These are phyloP conservation scores for Multifurca ochricompacta DNA, from an alignment of 768 basidiomycete species.

Conservation along the genomic window DNA sequence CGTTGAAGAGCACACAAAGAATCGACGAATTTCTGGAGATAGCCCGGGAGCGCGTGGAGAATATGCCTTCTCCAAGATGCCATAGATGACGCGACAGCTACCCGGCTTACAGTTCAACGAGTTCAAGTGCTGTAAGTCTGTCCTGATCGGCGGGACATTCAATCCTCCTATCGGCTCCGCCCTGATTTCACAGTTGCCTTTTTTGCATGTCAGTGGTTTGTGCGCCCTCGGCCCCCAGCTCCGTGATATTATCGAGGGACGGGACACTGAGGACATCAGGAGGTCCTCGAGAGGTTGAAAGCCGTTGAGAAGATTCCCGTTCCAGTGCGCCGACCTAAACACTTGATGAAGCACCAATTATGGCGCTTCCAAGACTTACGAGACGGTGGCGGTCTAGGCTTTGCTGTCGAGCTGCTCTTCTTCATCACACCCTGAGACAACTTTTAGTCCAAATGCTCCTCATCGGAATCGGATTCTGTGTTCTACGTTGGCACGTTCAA, in stretches of 20 bases:
- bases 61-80: background rate
- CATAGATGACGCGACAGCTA: constrained; percentile 2
- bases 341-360: background rate
- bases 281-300: background rate
- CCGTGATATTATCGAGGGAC: background rate
- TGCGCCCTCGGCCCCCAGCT: background rate
- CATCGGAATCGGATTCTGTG: background rate
- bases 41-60: background rate
- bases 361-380: constrained; percentile 8
- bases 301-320: background rate
- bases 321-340: background rate
- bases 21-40: background rate
- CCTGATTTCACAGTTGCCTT: background rate
- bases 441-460: background rate
- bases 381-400: background rate
- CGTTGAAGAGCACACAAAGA: background rate
- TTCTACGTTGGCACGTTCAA: background rate
- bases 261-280: background rate
- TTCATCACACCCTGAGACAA: background rate
- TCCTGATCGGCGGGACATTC: background rate
- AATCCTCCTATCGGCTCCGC: background rate
- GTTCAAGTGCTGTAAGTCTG: background rate
- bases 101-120: constrained; percentile 1
- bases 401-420: constrained; percentile 5
- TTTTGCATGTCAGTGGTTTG: background rate